Conservation (phyloP, 306 rosid species). For the Rosa rugosa region DNA sequence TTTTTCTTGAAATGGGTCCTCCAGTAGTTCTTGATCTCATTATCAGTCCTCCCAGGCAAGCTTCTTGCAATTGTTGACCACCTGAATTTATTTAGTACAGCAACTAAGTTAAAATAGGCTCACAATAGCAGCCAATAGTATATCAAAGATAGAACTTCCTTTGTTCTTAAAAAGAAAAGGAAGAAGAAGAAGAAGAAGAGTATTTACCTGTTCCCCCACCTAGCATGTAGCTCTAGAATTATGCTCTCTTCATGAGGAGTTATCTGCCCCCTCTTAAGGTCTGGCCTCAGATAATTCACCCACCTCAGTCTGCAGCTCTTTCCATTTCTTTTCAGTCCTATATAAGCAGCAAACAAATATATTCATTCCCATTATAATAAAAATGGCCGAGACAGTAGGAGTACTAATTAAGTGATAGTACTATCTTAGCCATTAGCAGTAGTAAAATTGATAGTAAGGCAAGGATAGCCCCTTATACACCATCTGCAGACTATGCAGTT, state of each 20-base stretch:
- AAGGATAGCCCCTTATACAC: not conserved
- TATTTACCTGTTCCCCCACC: conserved; percentile 92
- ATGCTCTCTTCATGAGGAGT: conserved; percentile 92
- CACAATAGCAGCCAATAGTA: not conserved
- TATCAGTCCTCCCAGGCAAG: conserved; percentile 94
- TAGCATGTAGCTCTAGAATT: conserved; percentile 79
- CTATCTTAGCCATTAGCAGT: not conserved
- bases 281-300: conserved; percentile 96
- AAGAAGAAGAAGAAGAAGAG: not conserved
- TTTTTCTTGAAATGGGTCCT: conserved; percentile 91
- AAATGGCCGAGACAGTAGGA: not conserved
- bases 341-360: conserved; percentile 10
- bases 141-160: not conserved
- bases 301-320: conserved; percentile 97
- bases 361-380: conserved; percentile 8
- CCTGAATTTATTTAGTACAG: conserved; percentile 30
- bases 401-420: not conserved
- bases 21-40: conserved; percentile 93
- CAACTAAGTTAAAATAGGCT: conserved; percentile 3
- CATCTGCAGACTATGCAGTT: not conserved
- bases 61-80: conserved; percentile 98
- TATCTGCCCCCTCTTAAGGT: conserved; percentile 88
- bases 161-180: not conserved
- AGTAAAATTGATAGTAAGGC: not conserved
- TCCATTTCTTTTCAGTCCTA: conserved; percentile 92